Evolutionary conservation across 176 grass and related monocot genomes (phyloP).

Genomic region (Carex cristatella): DNA sequence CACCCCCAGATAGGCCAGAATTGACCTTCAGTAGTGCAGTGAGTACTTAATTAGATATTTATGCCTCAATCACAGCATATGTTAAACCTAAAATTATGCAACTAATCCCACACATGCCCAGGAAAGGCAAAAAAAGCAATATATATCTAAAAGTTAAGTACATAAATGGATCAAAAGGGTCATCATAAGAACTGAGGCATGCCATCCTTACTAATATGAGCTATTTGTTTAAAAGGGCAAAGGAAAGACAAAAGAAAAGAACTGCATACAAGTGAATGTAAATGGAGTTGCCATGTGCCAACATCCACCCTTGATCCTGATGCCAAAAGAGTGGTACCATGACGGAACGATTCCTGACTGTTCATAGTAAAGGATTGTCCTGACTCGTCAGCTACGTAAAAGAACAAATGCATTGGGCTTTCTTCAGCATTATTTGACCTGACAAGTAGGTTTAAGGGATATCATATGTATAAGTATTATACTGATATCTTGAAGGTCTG

Average conservation of each 20-base stretch:
- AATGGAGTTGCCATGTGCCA: constrained; percentile 71
- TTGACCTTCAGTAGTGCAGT: neutral
- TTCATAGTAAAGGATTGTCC: constrained; percentile 57
- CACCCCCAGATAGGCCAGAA: neutral
- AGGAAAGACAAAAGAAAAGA: neutral
- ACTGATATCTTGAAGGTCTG: too few species aligned
- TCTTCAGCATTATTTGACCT: constrained; percentile 64
- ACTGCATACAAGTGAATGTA: constrained; percentile 64
- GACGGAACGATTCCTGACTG: constrained; percentile 39
- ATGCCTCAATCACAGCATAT: neutral
- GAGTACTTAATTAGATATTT: neutral
- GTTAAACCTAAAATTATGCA: constrained; percentile 25
- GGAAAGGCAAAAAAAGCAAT: constrained; percentile 4
- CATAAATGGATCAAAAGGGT: constrained; percentile 13
- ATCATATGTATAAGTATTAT: neutral
- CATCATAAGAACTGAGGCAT: neutral
- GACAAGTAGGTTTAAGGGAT: neutral
- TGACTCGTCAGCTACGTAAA: constrained; percentile 80
- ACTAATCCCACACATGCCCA: neutral
- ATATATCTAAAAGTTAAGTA: neutral
- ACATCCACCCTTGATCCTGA: constrained; percentile 60
- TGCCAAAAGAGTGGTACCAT: constrained; percentile 70
- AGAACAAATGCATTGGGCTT: constrained; percentile 64
- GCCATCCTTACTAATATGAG: neutral
- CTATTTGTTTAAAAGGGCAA: neutral